A percentile compares a stretch with the other conserved stretches of the same genome.
These are phyloP conservation scores for Clonostachys rosea DNA, from an alignment of 2,329 filamentous ascomycete genomes.

Conservation along the genomic window DNA sequence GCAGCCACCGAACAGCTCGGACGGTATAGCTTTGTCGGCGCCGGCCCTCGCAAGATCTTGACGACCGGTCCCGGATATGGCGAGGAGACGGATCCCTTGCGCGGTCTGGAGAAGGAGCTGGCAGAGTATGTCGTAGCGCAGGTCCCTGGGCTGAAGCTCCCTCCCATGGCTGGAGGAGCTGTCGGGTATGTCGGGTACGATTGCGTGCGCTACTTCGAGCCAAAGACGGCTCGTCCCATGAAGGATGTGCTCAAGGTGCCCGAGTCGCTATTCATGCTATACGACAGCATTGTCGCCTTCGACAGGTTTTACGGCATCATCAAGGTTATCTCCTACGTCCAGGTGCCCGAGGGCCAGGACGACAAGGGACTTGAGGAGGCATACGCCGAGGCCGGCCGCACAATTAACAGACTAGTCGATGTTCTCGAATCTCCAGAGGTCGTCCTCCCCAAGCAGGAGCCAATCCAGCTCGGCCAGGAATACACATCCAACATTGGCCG, in stretches of 20 bases:
- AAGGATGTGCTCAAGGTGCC: constrained; percentile 86
- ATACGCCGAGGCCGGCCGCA: constrained; percentile 63
- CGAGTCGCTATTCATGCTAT: constrained; percentile 95
- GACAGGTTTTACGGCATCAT: constrained; percentile 92
- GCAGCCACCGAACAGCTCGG: constrained; percentile 92
- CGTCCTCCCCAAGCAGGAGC: constrained; percentile 70
- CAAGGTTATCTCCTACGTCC: constrained; percentile 89
- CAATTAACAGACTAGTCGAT: constrained; percentile 63
- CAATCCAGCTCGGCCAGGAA: constrained; percentile 68
- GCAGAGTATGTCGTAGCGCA: constrained; percentile 73
- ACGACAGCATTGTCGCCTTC: constrained; percentile 89
- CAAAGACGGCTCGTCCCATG: constrained; percentile 85
- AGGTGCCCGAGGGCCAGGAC: constrained; percentile 52
- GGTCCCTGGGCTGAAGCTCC: constrained; percentile 77
- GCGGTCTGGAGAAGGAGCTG: constrained; percentile 76
- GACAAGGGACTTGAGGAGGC: constrained; percentile 47
- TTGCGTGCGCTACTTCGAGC: constrained; percentile 96
- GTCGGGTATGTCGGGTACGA: constrained; percentile 98
- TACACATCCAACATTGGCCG: constrained; percentile 92
- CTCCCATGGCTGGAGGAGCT: constrained; percentile 84
- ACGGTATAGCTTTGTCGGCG: constrained; percentile 92
- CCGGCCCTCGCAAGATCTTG: constrained; percentile 73
- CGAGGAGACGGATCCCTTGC: constrained; percentile 77
- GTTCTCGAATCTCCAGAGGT: constrained; percentile 71
- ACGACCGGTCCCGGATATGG: constrained; percentile 87